phyloP scores from a whole-genome alignment of 2,329 filamentous ascomycete genomes.

The Nemania diffusa region DNA sequence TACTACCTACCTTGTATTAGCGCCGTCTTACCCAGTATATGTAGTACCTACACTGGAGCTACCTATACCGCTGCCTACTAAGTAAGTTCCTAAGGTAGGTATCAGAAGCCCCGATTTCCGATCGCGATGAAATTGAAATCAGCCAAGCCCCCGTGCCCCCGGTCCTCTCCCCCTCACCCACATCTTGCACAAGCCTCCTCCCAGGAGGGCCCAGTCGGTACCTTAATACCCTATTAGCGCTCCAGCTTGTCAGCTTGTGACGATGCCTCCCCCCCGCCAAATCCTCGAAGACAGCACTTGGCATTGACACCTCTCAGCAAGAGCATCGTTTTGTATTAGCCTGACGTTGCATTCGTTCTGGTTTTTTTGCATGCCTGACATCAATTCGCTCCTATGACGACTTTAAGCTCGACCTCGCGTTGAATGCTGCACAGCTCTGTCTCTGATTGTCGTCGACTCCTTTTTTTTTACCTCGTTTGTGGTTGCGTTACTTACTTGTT shows the following conservation, averaged over 20 bases:
- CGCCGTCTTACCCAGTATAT: not conserved
- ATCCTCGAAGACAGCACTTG: constrained; percentile 8
- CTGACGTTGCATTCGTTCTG: constrained; percentile 25
- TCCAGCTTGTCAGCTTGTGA: constrained; percentile 29
- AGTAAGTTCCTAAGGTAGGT: too few relatives aligned
- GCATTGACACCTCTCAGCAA: constrained; percentile 22
- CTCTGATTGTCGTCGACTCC: not conserved
- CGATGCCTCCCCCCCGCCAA: constrained; percentile 28
- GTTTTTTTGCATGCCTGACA: constrained; percentile 25
- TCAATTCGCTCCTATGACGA: constrained; percentile 8
- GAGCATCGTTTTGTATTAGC: constrained; percentile 28
- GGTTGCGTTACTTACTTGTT: not conserved
- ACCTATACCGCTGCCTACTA: not conserved
- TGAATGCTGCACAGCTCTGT: not conserved
- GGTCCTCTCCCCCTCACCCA: not conserved
- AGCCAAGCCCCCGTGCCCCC: constrained; percentile 13
- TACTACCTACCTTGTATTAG: constrained; percentile 13
- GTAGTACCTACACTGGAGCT: too few relatives aligned
- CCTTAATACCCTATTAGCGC: constrained; percentile 13
- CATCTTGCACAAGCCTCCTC: constrained; percentile 10
- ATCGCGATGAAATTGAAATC: constrained; percentile 30
- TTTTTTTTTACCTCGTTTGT: not conserved
- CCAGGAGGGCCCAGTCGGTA: constrained; percentile 6
- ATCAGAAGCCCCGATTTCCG: constrained; percentile 17
- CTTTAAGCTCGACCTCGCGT: not conserved